Evolutionary conservation across 805 yeast species (phyloP), one percentile per base, ranked within the genome.

Genomic region (Candida easanensis): DNA sequence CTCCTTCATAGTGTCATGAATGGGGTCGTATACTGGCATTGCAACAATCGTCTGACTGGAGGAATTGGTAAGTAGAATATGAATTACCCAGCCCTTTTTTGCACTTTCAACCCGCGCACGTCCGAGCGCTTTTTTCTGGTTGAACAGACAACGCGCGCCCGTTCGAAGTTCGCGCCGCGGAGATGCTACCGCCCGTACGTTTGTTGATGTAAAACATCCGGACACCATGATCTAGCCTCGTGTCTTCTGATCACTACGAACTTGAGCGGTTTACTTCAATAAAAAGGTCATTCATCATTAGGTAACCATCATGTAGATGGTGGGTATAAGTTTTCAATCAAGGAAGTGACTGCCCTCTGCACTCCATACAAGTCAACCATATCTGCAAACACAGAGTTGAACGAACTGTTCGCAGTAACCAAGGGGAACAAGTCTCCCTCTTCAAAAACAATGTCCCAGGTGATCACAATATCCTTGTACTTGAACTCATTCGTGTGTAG

Each of bases 361-460:
- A 46, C 44, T 1, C 53, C 51, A 22, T 51, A 49, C 18, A 46
- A 26, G 1, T 36, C 41, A 21, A 50, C 36, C 45, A 52, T 30
- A 11, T 52, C 46, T 16, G 33, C 36, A 27, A 52, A 45, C 5
- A 44, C 48, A 1, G 27, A 38, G 30, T 52, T 48, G 27, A 43
- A 50, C 15, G 26, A 33, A 18, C 36, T 22, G 39, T 49, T 46
- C 13, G 42, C 51, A 3, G 46, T 42, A 15, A 46, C 42, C 18
- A 46, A 14, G 3, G 47, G 42, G 32, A 34, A 32, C 11, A 46
- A 19, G 19, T 45, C 49, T 1, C 42, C 44, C 5, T 19, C 16
- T 13, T 44, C 39, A 36, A 51, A 50, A 9, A 39, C n/a, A 10
- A 53, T 15, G 20, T 50, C 53, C 53, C 53, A 52, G 1, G 20